Conservation (phyloP, 495 filamentous ascomycete genomes). For the Lichenothelia convexa region DNA sequence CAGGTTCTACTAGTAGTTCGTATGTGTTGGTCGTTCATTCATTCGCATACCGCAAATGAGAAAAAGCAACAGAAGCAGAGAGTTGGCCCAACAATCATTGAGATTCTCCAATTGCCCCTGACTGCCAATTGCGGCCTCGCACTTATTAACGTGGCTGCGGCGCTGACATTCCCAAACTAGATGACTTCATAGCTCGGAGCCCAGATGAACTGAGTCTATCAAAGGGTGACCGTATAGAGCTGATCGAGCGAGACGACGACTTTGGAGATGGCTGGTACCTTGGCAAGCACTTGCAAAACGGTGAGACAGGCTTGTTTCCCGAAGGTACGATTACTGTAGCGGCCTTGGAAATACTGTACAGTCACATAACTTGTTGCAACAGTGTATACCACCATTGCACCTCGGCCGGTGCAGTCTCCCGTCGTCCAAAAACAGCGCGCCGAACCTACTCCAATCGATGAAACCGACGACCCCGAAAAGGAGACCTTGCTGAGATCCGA, state of each 20-base stretch:
- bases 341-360: background rate
- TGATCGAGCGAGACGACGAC: conserved; percentile 90
- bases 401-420: conserved; percentile 14
- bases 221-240: conserved; percentile 76
- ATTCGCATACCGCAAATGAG: background rate
- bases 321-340: conserved; percentile 40
- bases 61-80: background rate
- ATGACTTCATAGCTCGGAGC: conserved; percentile 81
- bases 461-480: too few relatives aligned
- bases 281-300: conserved; percentile 59
- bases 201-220: conserved; percentile 78
- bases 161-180: conserved; percentile 7
- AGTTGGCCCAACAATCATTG: background rate
- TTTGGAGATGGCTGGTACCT: conserved; percentile 97
- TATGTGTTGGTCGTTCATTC: background rate
- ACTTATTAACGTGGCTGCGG: background rate
- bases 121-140: background rate
- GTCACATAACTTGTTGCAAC: background rate
- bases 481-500: too few relatives aligned
- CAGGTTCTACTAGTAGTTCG: background rate
- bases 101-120: background rate
- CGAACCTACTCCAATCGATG: too few relatives aligned
- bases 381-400: conserved; percentile 24
- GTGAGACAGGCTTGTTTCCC: conserved; percentile 69
- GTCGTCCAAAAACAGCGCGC: conserved; percentile 6